Evolutionary conservation across 495 filamentous ascomycete species (phyloP), one percentile per base, ranked within the genome.

Genomic region (Xeromyces bisporus): DNA sequence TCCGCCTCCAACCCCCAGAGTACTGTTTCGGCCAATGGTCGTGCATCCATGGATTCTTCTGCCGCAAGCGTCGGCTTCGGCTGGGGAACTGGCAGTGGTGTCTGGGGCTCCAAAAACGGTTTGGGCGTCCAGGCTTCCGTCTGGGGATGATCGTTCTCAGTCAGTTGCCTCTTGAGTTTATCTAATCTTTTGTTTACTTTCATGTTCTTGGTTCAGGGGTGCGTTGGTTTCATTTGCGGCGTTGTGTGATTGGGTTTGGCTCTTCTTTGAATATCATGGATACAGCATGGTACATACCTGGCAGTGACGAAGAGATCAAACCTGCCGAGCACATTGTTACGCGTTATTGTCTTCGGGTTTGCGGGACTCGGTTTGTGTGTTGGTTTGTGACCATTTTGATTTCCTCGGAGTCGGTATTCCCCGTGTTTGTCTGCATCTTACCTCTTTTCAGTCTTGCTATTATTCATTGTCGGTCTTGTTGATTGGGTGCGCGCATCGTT

Each of bases 61-160:
- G 40, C 55, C 32, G 51, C 55, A 32, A 58, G 55, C 21, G 66
- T 67, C 30, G 55, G 57, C n/a, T 53, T 67, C 16, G 77, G 77
- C 37, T 86, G 80, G 80, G 73, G 77, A 33, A 72, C 61, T 40
- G 66, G 74, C 36, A 68, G 72, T 24, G 76, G 71, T 17, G 77
- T 80, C 34, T 84, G 80, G 79, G 77, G 77, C 25, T 73, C 62
- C 33, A 81, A 79, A 56, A 69, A 66, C 26, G 68, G 67, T 16
- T 61, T 80, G 18, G 72, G 75, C 29, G 73, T 75, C 30, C 76
- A 80, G 43, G 76, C 77, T 26, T 80, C 76, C 29, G 78, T 82
- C 36, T 84, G 77, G 78, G 77, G 77, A 38, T 84, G 69, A 64
- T 5, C n/a, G n/a, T n/a, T n/a, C n/a, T 4, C 9, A 21, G 20